Base-by-base conservation (phyloP, 2,329 filamentous ascomycete species). In the Fusarium ambrosium region DNA sequence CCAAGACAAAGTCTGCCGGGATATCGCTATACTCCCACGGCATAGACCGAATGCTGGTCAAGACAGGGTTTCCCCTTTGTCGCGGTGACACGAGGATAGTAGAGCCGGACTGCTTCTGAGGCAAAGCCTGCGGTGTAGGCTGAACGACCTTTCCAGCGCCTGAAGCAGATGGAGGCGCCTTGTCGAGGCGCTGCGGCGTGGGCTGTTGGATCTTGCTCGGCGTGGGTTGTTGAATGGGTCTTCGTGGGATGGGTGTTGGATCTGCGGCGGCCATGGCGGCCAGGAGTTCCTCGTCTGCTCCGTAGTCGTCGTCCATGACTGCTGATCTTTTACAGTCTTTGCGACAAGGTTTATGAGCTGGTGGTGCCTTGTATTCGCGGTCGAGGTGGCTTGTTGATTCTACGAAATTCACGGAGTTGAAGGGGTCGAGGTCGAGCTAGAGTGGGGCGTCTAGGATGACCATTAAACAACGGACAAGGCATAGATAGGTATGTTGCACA, bases 21-120 rank as follows among this genome's bases (percentile, higher is more conserved):
- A 98, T 98, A 80, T 98, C 96, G 71, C 94, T 95, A 83, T 98
- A 98, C 84, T 99, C 97, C 97, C 97, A 99, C 0, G 95, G 90
- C 68, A 97, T 88, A 1, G 93, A 92, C 70, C 93, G 92, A 78
- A 99, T 90, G 82, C 92, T 91, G 64, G 94, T 93, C 34, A 99
- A 86, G 60, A 98, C 93, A 0, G 97, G 97, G 79, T 99, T 99
- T 71, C 96, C 97, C 83, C 97, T 97, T 83, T 99, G 95, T 45
- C 95, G 92, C 18, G 94, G 93, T 39, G 95, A 98, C 34, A 98
- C 95, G 22, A 97, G 89, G 75, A 98, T 97, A 6, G 93, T 91
- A 18, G 94, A 95, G 5, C 93, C 92, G 2, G 90, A 84, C 9
- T 86, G 86, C 58, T 86, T 86, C 71, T 90, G 89, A 1, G 94